Base-by-base conservation (phyloP, 805 yeast species). In the Pichia cabralensis region DNA sequence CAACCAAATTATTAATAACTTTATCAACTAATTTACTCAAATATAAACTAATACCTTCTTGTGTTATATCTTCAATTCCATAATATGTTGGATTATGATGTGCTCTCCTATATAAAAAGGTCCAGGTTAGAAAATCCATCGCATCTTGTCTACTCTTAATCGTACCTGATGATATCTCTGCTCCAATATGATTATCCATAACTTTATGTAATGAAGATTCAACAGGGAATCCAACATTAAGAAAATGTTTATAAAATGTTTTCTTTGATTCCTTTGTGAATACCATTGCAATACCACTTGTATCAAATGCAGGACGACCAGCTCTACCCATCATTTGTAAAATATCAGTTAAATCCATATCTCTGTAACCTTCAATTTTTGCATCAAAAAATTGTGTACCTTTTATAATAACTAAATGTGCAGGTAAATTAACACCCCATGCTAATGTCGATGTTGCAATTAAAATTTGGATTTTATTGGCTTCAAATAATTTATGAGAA, bases 281-380 rank as follows among this genome's bases (percentile, higher is more conserved):
- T 2, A 80, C 83, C 36, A 80, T 74, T 1, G 85, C 85, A 33
- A 67, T 80, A 48, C 89, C 89, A 42, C 77, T 73, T 9, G 82
- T 77, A 58, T 81, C 89, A 49, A 64, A 81, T 1, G 84, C 83
- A 1, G 89, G 89, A 42, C 89, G 70, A 30, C 89, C 89, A 0
- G 89, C 89, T 52, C 89, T 62, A 26, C 89, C 89, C 85, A 79
- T 78, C 86, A 79, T 80, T 53, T 79, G 92, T 38, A 80, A 56
- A 33, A 81, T 80, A 56, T 80, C 92, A 0, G 89, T 81, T 47
- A 80, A 64, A 49, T 80, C 89, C 89, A 80, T 81, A 48, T 80
- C 89, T 44, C 72, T 65, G 52, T 80, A 81, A 1, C 69, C 82
- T 50, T 78, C 83, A 30, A 73, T 72, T 52, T 74, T 63, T 24